Evolutionary conservation across 1,284 basidiomycete species (phyloP), one percentile per base, ranked within the genome.

Genomic region (Volvariella volvacea): DNA sequence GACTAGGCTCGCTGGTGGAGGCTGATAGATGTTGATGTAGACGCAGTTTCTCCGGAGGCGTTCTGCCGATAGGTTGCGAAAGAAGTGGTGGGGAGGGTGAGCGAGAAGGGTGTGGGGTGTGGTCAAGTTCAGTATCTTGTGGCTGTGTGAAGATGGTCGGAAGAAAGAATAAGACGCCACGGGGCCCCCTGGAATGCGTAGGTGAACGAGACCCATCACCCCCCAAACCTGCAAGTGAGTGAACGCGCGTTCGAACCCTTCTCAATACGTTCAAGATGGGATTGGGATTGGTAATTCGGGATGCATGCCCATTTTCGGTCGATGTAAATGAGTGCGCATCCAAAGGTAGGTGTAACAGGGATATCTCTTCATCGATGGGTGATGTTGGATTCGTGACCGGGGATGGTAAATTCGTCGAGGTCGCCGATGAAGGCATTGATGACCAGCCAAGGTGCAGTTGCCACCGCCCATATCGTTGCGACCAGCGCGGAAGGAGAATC

Each of bases 91-190:
- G 59, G 22, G 57, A 53, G 22, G 54, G 41, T 19, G 60, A 49
- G 21, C 60, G 56, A 33, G 63, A 49, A 33, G 47, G 47, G n/a
- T 22, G 58, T 25, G 12, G 45, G 42, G 59, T 50, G 31, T 57
- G 49, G 46, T 65, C 55, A 38, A 73, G 58, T 51, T 81, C 75
- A 43, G 76, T 61, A 48, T 74, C 71, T 36, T 68, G 69, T 2
- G 71, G 61, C 43, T 74, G 67, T 2, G 80, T 71, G 58, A 88
- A 83, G 53, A 87, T 81, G n/a, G 87, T 83, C 28, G 86, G 87
- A 39, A 90, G 73, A 71, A 90, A 88, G 65, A 88, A 88, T 44
- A 89, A 63, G 28, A 87, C 76, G 22, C 83, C 80, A 31, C 80
- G 72, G 36, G 74, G 68, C n/a, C n/a, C 8, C 47, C 74, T 66